phyloP scores from a whole-genome alignment of 495 filamentous ascomycete species.

The Aspergillus bertholletiae region DNA sequence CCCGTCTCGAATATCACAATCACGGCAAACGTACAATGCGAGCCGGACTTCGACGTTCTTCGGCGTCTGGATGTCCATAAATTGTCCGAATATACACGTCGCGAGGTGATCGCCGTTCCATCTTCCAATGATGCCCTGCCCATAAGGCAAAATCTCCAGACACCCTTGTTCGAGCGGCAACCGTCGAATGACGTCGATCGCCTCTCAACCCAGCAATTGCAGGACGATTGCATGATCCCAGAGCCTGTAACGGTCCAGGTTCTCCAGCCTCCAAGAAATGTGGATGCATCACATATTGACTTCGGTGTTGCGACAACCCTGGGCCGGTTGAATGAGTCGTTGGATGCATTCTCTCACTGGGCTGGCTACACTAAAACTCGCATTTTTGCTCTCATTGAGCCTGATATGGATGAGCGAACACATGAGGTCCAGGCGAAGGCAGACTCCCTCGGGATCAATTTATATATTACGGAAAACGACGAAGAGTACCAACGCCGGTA shows the following conservation, averaged over 20 bases:
- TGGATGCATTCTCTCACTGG: constrained; percentile 59
- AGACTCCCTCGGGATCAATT: constrained; percentile 44
- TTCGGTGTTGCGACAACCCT: constrained; percentile 62
- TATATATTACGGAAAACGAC: constrained; percentile 47
- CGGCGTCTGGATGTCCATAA: constrained; percentile 26
- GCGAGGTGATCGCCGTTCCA: constrained; percentile 34
- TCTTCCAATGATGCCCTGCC: constrained; percentile 26
- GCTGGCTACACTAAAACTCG: constrained; percentile 51
- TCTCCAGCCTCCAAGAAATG: constrained; percentile 24
- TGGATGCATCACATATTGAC: constrained; percentile 51
- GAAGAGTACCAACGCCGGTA: constrained; percentile 54
- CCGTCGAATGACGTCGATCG: not conserved
- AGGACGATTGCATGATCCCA: constrained; percentile 33
- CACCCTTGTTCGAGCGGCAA: constrained; percentile 27
- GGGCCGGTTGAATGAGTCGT: constrained; percentile 51
- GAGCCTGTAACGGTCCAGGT: constrained; percentile 33
- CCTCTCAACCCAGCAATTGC: constrained; percentile 12
- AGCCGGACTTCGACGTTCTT: constrained; percentile 30
- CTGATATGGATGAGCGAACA: constrained; percentile 42
- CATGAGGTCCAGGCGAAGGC: constrained; percentile 33
- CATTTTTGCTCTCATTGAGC: constrained; percentile 52
- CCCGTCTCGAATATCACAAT: constrained; percentile 34
- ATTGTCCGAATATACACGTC: constrained; percentile 37
- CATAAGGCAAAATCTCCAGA: constrained; percentile 29
- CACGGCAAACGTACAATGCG: constrained; percentile 28